Evolutionary conservation across 2,329 filamentous ascomycete genomes (phyloP), one percentile per base, ranked within the genome.

Genomic region (Chaetomium sp.): DNA sequence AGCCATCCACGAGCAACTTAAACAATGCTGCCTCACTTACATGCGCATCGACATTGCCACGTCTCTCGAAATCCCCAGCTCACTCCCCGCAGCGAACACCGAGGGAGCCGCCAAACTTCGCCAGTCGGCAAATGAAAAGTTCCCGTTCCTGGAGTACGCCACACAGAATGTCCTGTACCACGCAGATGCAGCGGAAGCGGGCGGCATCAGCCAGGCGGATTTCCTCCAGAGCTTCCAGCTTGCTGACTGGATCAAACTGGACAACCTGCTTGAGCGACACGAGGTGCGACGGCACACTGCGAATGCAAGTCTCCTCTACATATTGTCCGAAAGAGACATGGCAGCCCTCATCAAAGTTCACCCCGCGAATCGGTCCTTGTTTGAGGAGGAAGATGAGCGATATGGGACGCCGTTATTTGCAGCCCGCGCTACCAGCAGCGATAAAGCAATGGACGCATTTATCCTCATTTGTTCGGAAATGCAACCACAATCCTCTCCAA

Each of bases 1-100:
- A 4, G n/a, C 23, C 2, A 69, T 66, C 42, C 68, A 72, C 21
- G 66, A 69, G 4, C 50, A 27, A 33, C 59, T 72, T 3, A 68
- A 65, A 53, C 7, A 65, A 13, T 66, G 65, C 47, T 69, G 68
- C 45, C 29, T 63, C 29, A 23, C 16, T 3, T 61, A 66, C 25
- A 33, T 66, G 13, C 5, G 4, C 21, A 47, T 42, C 16, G 62
- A 59, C 29, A 25, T 38, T 21, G 19, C 4, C 29, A 23, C 51
- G 16, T 29, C 50, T 35, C 45, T 57, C 27, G 7, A n/a, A n/a
- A 57, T 50, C 23, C 2, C 49, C 8, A 33, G 19, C 23, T 27
- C 33, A 12, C 16, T 45, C 13, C 16, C 38, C 38, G 8, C 38
- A n/a, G 38, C 38, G 16, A n/a, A 45, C 3, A 19, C 38, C 38